phyloP scores from a whole-genome alignment of 345 rosid species.

The Lepidium africanum region DNA sequence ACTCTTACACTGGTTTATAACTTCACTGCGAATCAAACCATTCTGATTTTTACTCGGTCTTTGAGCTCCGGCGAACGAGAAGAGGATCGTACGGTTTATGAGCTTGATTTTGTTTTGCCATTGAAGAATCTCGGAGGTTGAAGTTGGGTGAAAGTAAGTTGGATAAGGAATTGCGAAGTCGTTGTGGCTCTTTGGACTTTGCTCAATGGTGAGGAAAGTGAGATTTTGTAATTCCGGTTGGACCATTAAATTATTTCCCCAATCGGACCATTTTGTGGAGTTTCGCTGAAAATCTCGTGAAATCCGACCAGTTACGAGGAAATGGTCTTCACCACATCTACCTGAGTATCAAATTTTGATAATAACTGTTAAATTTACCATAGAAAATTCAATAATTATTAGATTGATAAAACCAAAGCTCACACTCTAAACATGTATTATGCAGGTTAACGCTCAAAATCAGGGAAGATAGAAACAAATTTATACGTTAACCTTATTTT shows the following conservation, averaged over 20 bases:
- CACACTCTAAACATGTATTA: no score
- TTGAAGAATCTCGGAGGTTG: conserved; percentile 10
- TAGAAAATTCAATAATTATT: no score
- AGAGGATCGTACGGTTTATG: conserved; percentile 23
- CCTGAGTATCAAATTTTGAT: not conserved
- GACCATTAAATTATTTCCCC: conserved; percentile 48
- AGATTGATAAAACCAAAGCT: no score
- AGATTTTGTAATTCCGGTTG: conserved; percentile 42
- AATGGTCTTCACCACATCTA: conserved; percentile 53
- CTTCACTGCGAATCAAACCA: conserved; percentile 33
- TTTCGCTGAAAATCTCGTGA: conserved; percentile 45
- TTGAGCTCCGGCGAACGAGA: conserved; percentile 52
- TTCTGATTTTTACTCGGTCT: conserved; percentile 24
- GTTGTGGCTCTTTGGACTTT: conserved; percentile 31
- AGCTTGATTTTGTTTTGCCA: conserved; percentile 42
- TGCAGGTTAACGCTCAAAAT: no score
- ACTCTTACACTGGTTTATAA: conserved; percentile 40
- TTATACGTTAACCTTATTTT: no score
- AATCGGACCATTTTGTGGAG: conserved; percentile 5
- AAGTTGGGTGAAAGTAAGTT: conserved; percentile 50
- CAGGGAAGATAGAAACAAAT: no score
- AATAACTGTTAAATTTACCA: no score
- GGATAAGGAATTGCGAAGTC: conserved; percentile 60
- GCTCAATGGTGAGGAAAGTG: conserved; percentile 48
- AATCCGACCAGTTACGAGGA: conserved; percentile 49